Conservation (phyloP, 495 filamentous ascomycete species). For the Pyronema domesticum region DNA sequence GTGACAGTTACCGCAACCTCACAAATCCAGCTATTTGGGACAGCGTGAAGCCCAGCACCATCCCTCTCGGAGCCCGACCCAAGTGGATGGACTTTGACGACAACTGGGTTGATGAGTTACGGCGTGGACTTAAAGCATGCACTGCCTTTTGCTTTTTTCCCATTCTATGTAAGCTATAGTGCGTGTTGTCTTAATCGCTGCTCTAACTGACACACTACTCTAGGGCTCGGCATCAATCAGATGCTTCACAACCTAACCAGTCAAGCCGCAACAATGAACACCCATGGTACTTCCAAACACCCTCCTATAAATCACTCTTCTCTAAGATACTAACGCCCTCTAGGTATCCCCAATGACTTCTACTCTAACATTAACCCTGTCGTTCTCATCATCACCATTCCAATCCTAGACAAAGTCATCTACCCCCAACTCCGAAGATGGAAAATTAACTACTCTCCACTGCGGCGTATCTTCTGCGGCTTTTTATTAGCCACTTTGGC, state of each 20-base stretch:
- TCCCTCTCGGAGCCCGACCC: conserved; percentile 30
- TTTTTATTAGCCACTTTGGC: conserved; percentile 47
- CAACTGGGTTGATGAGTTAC: conserved; percentile 45
- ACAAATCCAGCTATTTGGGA: conserved; percentile 41
- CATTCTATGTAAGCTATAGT: not conserved
- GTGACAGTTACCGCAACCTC: conserved; percentile 28
- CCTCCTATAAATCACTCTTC: not conserved
- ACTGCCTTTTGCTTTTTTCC: conserved; percentile 34
- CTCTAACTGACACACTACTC: too few species aligned
- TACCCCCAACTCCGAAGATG: conserved; percentile 48
- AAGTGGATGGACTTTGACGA: conserved; percentile 58
- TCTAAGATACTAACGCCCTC: not conserved
- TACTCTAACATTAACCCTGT: conserved; percentile 64
- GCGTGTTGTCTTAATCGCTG: too few species aligned
- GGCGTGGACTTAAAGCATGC: conserved; percentile 47
- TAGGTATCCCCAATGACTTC: conserved; percentile 40
- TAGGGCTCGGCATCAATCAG: conserved; percentile 40
- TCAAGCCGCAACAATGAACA: conserved; percentile 45
- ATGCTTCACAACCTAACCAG: conserved; percentile 36
- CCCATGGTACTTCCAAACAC: conserved; percentile 39
- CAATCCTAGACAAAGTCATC: conserved; percentile 46
- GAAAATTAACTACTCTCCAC: conserved; percentile 48
- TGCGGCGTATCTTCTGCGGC: conserved; percentile 57
- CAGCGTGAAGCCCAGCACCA: conserved; percentile 40
- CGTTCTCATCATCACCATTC: conserved; percentile 53